Conservation (phyloP, 2,329 filamentous ascomycete genomes). For the Xylaria sp. region DNA sequence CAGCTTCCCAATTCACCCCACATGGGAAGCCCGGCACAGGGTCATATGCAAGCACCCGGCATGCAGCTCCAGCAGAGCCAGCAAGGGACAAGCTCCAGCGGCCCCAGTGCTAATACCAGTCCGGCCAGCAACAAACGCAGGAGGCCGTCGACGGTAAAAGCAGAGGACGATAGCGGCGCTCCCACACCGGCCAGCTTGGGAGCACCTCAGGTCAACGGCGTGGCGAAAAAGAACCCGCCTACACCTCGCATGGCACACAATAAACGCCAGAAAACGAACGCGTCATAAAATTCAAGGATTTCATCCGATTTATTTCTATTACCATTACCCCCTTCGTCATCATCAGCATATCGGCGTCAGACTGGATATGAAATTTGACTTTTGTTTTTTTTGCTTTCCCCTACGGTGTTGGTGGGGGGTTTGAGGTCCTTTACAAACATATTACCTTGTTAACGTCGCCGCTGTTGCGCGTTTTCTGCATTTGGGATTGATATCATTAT, state of each 20-base stretch:
- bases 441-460: constrained; percentile 28
- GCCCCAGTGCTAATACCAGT: constrained; percentile 74
- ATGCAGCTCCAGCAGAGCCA: constrained; percentile 77
- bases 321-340: constrained; percentile 17
- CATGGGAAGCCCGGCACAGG: constrained; percentile 69
- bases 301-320: constrained; percentile 3
- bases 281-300: constrained; percentile 35
- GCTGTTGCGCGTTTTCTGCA: constrained; percentile 37
- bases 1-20: constrained; percentile 72
- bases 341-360: constrained; percentile 46
- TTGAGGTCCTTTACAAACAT: constrained; percentile 31
- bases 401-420: constrained; percentile 36
- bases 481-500: constrained; percentile 41
- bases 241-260: constrained; percentile 63
- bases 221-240: constrained; percentile 63
- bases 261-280: constrained; percentile 64
- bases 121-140: constrained; percentile 70
- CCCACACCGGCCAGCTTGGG: constrained; percentile 59
- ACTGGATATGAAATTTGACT: constrained; percentile 43
- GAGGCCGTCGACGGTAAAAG: constrained; percentile 67
- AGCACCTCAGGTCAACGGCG: constrained; percentile 63
- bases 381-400: constrained; percentile 25
- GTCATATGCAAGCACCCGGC: constrained; percentile 70
- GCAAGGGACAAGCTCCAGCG: constrained; percentile 73
- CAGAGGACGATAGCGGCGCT: constrained; percentile 64